phyloP scores from a whole-genome alignment of 2,329 filamentous ascomycete genomes.

The Paecilomyces variotii region DNA sequence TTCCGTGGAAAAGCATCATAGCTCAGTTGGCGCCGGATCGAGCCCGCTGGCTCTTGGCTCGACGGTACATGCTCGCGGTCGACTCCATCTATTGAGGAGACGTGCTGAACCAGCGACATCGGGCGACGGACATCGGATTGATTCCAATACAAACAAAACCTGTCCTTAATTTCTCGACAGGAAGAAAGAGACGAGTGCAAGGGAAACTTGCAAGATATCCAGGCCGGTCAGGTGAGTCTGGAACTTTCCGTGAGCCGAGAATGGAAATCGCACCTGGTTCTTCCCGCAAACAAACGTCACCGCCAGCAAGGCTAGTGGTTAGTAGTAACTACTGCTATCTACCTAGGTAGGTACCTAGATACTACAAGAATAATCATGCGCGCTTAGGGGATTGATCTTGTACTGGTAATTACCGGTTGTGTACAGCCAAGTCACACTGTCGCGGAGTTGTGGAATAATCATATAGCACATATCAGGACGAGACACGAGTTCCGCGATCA shows the following conservation, averaged over 20 bases:
- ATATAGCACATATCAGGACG: background rate
- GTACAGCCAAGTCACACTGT: background rate
- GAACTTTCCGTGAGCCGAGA: background rate
- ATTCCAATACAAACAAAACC: background rate
- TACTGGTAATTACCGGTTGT: background rate
- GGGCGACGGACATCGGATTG: background rate
- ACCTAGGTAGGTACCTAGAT: background rate
- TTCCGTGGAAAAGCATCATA: conserved; percentile 42
- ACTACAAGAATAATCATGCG: too few relatives aligned
- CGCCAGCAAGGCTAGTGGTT: background rate
- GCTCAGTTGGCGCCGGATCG: conserved; percentile 35
- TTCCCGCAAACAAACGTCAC: background rate
- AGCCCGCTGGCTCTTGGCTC: conserved; percentile 17
- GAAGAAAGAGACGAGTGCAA: background rate
- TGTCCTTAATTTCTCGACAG: background rate
- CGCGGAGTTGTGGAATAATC: background rate
- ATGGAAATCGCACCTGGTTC: background rate
- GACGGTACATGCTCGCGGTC: conserved; percentile 31
- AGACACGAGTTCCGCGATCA: background rate
- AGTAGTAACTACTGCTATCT: background rate
- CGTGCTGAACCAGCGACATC: conserved; percentile 48
- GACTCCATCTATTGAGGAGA: conserved; percentile 42
- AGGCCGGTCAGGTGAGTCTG: background rate
- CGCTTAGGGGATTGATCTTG: too few relatives aligned
- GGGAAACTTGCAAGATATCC: background rate